Conservation (phyloP, 2,329 filamentous ascomycete genomes). For the Diaporthe capsici region DNA sequence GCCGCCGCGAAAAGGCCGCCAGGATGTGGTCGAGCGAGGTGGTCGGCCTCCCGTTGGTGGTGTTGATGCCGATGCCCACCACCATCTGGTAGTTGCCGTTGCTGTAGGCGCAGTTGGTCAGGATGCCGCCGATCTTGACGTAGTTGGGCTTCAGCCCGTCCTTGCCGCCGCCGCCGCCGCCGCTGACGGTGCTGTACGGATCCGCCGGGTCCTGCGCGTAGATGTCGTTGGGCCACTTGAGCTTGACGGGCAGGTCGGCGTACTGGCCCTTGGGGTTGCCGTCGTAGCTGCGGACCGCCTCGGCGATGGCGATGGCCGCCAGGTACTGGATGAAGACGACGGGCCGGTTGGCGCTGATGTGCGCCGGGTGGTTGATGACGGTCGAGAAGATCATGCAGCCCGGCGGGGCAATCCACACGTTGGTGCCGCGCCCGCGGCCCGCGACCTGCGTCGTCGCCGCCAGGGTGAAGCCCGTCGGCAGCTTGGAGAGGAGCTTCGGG, state of each 20-base stretch:
- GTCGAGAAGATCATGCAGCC: constrained; percentile 91
- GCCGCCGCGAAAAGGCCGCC: constrained; percentile 50
- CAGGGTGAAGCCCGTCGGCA: constrained; percentile 89
- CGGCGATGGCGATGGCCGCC: constrained; percentile 86
- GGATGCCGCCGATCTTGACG: constrained; percentile 92
- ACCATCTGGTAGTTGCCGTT: constrained; percentile 86
- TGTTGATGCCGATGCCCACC: constrained; percentile 89
- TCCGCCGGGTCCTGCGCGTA: constrained; percentile 75
- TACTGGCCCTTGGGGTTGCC: constrained; percentile 68
- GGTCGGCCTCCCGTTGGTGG: constrained; percentile 86
- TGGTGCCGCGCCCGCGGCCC: constrained; percentile 88
- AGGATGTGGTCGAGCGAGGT: constrained; percentile 86
- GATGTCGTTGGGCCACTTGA: constrained; percentile 99
- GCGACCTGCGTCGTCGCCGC: constrained; percentile 91
- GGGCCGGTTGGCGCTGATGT: constrained; percentile 79
- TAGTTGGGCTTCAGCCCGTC: constrained; percentile 63
- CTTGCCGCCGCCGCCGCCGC: background rate
- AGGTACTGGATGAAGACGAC: constrained; percentile 97
- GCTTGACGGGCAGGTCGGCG: constrained; percentile 79
- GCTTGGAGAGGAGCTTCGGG: constrained; percentile 77
- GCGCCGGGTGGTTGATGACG: constrained; percentile 85
- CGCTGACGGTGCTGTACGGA: constrained; percentile 13
- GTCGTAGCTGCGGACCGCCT: constrained; percentile 86
- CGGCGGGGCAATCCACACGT: constrained; percentile 94
- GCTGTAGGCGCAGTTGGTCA: constrained; percentile 89